A percentile compares a stretch with the other conserved stretches of the same genome.
Evolutionary conservation across 2,329 filamentous ascomycete genomes (phyloP).

Genomic region (Pseudocercospora vitis): DNA sequence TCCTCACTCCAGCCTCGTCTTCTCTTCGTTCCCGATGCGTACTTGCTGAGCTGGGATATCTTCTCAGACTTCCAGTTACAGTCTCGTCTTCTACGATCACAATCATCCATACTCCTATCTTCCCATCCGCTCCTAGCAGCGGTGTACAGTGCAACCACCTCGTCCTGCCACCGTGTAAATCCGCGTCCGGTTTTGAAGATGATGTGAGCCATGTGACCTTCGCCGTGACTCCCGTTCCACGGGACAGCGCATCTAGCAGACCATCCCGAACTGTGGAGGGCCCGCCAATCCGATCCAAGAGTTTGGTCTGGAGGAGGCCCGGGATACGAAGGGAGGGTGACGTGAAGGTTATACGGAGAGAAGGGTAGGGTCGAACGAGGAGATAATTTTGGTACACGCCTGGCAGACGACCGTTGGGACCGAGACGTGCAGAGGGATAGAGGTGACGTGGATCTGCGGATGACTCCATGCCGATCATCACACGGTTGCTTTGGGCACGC

Average conservation of each 20-base stretch:
- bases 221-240: slow-evolving; percentile 44
- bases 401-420: slow-evolving; percentile 38
- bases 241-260: slow-evolving; percentile 42
- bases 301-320: slow-evolving; percentile 57
- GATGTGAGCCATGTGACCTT: slow-evolving; percentile 44
- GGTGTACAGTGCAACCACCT: slow-evolving; percentile 50
- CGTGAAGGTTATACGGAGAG: slow-evolving; percentile 66
- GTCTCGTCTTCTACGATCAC: slow-evolving; percentile 46
- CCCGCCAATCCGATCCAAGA: slow-evolving; percentile 47
- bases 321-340: slow-evolving; percentile 67
- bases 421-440: slow-evolving; percentile 36
- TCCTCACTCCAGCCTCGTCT: slow-evolving; percentile 11
- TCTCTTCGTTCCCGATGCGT: too few relatives aligned
- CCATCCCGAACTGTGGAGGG: slow-evolving; percentile 40
- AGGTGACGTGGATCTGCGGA: slow-evolving; percentile 20
- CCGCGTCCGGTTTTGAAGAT: slow-evolving; percentile 9
- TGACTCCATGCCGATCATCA: slow-evolving; percentile 38
- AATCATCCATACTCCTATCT: slow-evolving; percentile 50
- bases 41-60: slow-evolving; percentile 6
- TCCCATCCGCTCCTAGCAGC: slow-evolving; percentile 44
- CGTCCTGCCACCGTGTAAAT: slow-evolving; percentile 28
- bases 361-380: slow-evolving; percentile 66
- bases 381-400: slow-evolving; percentile 53
- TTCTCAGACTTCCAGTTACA: slow-evolving; percentile 31
- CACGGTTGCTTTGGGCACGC: slow-evolving; percentile 12